Percentiles rank a stretch among this genome's conserved stretches.
These are phyloP conservation scores for Beauveria scarabaeidicola DNA, from an alignment of 2,329 filamentous ascomycete genomes.

Conservation along the genomic window DNA sequence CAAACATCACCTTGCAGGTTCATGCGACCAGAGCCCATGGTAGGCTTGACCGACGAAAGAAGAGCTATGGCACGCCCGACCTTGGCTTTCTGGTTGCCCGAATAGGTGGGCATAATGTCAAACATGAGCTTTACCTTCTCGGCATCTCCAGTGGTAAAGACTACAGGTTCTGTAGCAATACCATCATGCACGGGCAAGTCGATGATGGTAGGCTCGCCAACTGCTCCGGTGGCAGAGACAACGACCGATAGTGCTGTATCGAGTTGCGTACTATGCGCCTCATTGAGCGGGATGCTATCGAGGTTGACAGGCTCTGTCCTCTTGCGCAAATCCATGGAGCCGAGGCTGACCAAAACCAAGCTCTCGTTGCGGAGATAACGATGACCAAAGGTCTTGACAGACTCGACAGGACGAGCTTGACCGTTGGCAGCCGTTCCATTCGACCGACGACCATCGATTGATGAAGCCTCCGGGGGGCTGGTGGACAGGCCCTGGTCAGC, in stretches of 20 bases:
- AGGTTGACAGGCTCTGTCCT: conserved; percentile 71
- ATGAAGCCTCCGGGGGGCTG: conserved; percentile 43
- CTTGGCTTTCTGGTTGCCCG: conserved; percentile 78
- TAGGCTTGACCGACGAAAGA: conserved; percentile 76
- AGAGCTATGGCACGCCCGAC: conserved; percentile 85
- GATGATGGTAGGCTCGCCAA: conserved; percentile 79
- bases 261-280: conserved; percentile 85
- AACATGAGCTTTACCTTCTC: conserved; percentile 83
- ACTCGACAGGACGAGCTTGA: conserved; percentile 52
- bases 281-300: conserved; percentile 76
- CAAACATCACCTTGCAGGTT: conserved; percentile 86
- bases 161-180: conserved; percentile 85
- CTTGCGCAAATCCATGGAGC: conserved; percentile 90
- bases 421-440: conserved; percentile 34
- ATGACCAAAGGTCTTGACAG: conserved; percentile 92
- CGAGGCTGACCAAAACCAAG: conserved; percentile 84
- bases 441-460: conserved; percentile 52
- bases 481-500: conserved; percentile 15
- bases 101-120: conserved; percentile 92
- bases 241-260: conserved; percentile 91
- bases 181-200: conserved; percentile 92
- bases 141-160: conserved; percentile 72
- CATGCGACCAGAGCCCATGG: conserved; percentile 77
- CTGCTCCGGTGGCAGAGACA: conserved; percentile 75
- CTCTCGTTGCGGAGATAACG: conserved; percentile 84